A percentile compares a stretch with the other conserved stretches of the same genome.
Evolutionary conservation across 192 early-diverging fungal genomes (phyloP).

Genomic region (Backusella psychrophila): DNA sequence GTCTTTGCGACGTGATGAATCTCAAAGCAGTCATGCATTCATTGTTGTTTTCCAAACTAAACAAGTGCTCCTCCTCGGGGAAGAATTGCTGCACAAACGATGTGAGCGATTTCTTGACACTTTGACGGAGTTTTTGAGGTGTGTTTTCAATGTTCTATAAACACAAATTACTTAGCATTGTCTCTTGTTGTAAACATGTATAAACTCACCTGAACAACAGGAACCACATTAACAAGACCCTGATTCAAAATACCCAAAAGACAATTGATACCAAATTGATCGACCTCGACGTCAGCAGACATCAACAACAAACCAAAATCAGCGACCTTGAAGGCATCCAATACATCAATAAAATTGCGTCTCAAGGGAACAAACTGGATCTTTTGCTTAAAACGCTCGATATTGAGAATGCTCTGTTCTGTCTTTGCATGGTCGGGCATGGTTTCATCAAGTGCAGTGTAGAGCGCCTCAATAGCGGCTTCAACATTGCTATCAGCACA

Average conservation of each 20-base stretch:
- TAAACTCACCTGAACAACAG: slow-evolving; percentile 56
- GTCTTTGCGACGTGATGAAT: slow-evolving; percentile 72
- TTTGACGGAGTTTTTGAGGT: slow-evolving; percentile 62
- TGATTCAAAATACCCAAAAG: slow-evolving; percentile 85
- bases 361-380: slow-evolving; percentile 76
- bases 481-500: slow-evolving; percentile 72
- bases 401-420: slow-evolving; percentile 35
- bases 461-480: slow-evolving; percentile 51
- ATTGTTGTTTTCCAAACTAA: slow-evolving; percentile 51
- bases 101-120: slow-evolving; percentile 82
- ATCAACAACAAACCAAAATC: slow-evolving; percentile 88
- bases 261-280: slow-evolving; percentile 85
- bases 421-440: slow-evolving; percentile 9
- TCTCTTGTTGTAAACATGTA: not conserved
- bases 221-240: slow-evolving; percentile 76
- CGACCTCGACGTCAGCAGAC: slow-evolving; percentile 90
- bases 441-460: slow-evolving; percentile 41
- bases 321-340: slow-evolving; percentile 89
- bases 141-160: slow-evolving; percentile 63
- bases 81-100: slow-evolving; percentile 88
- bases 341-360: slow-evolving; percentile 79
- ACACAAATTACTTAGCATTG: no score
- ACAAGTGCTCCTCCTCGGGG: slow-evolving; percentile 76
- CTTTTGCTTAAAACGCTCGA: slow-evolving; percentile 88
- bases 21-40: slow-evolving; percentile 72